These are phyloP conservation scores for Populus hybrid DNA, from an alignment of 441 rosid genomes.

Conservation along the genomic window DNA sequence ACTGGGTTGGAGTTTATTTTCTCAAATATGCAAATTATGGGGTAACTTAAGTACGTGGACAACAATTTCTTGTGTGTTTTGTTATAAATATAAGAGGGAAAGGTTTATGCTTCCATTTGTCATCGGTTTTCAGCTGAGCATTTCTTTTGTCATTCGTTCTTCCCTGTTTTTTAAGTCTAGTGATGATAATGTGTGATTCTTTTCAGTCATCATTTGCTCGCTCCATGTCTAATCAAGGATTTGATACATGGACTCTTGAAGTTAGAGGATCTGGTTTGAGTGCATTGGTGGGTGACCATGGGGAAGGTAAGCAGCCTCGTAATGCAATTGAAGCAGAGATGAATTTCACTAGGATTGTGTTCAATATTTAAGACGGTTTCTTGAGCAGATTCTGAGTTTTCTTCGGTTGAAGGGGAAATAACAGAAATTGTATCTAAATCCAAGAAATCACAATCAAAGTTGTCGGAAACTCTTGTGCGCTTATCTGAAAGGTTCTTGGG, in stretches of 20 bases:
- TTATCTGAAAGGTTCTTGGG: constrained; percentile 70
- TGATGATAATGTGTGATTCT: constrained; percentile 3
- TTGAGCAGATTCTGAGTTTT: constrained; percentile 26
- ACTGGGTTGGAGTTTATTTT: not conserved
- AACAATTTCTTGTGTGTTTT: not conserved
- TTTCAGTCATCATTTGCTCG: constrained; percentile 83
- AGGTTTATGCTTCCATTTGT: not conserved
- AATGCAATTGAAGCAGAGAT: constrained; percentile 30
- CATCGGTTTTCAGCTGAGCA: not conserved
- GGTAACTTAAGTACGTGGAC: not conserved
- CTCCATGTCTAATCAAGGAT: constrained; percentile 77
- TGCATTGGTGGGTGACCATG: constrained; percentile 37
- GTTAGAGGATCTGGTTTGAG: constrained; percentile 92
- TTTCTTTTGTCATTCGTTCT: not conserved
- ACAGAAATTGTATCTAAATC: constrained; percentile 22
- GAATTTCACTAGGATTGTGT: constrained; percentile 28
- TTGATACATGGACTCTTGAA: constrained; percentile 92
- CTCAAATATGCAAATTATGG: not conserved
- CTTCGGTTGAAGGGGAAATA: constrained; percentile 23
- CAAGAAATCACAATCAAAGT: constrained; percentile 40
- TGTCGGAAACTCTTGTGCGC: constrained; percentile 55
- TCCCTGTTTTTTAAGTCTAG: not conserved
- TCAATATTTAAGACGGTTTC: constrained; percentile 14
- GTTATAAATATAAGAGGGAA: not conserved
- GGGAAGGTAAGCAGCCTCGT: constrained; percentile 40